Percentiles rank a stretch among this genome's conserved stretches.
Conservation (phyloP, 2,329 filamentous ascomycete species). For the Aspergillus uvarum region DNA sequence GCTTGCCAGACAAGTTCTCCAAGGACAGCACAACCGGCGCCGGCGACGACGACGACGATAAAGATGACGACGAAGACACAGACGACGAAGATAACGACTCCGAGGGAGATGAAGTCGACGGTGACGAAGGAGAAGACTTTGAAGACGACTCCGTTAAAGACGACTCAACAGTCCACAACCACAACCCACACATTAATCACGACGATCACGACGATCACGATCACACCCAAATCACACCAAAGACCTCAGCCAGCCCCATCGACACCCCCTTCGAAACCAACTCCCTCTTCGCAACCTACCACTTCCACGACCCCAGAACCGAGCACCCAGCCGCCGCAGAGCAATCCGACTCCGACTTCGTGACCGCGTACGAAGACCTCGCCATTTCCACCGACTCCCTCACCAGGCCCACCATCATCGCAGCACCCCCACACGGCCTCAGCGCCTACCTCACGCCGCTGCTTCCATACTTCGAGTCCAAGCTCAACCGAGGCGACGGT, state of each 20-base stretch:
- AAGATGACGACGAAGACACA: background rate
- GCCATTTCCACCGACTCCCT: background rate
- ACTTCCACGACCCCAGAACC: background rate
- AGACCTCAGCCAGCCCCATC: background rate
- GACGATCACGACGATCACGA: background rate
- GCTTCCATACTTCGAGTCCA: slow-evolving; percentile 26
- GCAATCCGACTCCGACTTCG: slow-evolving; percentile 5
- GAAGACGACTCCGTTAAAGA: background rate
- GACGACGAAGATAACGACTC: background rate
- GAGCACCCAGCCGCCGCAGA: slow-evolving; percentile 2
- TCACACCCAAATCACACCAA: background rate
- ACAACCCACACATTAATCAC: background rate
- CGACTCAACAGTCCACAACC: background rate
- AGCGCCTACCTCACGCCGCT: slow-evolving; percentile 18
- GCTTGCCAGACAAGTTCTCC: background rate
- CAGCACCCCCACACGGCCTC: background rate
- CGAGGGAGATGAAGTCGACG: background rate
- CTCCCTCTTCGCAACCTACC: background rate
- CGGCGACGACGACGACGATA: background rate
- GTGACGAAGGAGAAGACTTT: background rate
- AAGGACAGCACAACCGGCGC: background rate
- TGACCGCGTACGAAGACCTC: slow-evolving; percentile 5
- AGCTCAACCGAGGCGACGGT: slow-evolving; percentile 22
- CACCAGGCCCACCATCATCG: background rate
- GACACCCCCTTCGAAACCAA: background rate